Base-by-base conservation (phyloP, 2,329 filamentous ascomycete species). In the Trematosphaeria pertusa region DNA sequence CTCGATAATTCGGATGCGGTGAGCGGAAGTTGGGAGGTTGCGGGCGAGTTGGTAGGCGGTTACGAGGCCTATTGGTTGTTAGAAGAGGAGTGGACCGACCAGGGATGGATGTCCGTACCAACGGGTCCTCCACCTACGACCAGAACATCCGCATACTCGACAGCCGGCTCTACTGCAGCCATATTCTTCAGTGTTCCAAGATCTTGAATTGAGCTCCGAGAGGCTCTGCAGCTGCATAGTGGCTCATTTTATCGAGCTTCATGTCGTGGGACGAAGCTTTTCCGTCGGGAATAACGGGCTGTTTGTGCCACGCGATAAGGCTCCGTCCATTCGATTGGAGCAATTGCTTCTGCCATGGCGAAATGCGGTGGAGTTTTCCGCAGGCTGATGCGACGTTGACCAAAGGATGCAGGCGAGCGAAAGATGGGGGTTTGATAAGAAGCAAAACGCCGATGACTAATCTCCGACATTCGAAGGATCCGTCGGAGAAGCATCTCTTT, bases 1-100 rank as follows among this genome's bases (percentile, higher is more conserved):
- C 53, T 82, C 79, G 43, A 81, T 72, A 35, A 81, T 77, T 42
- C 73, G 73, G 33, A 79, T 44, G 67, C 71, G 41, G 72, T 62
- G 46, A 57, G 70, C 51, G 71, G 76, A 43, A 8, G 28, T 43
- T 58, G 71, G 51, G 58, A 72, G 47, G 75, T 70, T 70, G 75
- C 69, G 71, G 32, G 71, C 70, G 19, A 81, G 69, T 62, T 80
- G 76, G 56, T 75, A 75, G 1, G 76, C 76, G 49, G 72, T 76
- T 26, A 77, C 57, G 35, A 75, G 69, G 28, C 69, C 67, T 57
- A 38, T 2, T 35, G 32, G 15, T n/a, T 37, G 32, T 56, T 18
- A 49, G 38, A 34, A 21, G 22, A 14, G 11, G 30, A 6, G 9
- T 21, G 17, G 17, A n/a, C 32, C 12, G 42, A 14, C 6, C 17